phyloP scores from a whole-genome alignment of 345 rosid species.

The Linum trigynum region DNA sequence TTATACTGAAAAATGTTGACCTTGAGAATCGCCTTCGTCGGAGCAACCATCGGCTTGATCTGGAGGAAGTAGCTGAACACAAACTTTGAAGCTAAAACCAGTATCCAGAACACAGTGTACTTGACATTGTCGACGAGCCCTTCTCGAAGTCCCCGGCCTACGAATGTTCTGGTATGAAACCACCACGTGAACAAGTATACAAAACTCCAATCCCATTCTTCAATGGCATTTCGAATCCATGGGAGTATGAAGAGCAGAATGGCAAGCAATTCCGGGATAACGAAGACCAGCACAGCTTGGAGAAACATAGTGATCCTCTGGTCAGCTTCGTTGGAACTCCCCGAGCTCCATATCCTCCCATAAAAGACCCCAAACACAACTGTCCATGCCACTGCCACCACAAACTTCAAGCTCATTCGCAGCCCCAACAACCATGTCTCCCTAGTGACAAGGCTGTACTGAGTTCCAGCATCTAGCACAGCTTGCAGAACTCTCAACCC shows the following conservation, averaged over 20 bases:
- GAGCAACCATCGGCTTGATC: conserved; percentile 72
- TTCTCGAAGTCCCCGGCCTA: conserved; percentile 83
- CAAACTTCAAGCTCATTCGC: conserved; percentile 66
- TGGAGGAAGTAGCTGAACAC: conserved; percentile 76
- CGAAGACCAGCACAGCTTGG: conserved; percentile 49
- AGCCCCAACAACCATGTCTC: conserved; percentile 62
- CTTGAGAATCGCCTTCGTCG: conserved; percentile 42
- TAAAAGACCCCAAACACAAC: conserved; percentile 53
- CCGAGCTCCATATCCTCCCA: conserved; percentile 61
- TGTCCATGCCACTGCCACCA: conserved; percentile 66
- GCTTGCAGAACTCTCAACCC: conserved; percentile 73
- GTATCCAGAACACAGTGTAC: conserved; percentile 68
- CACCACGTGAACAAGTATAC: conserved; percentile 58
- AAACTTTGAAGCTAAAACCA: conserved; percentile 76
- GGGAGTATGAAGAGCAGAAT: conserved; percentile 67
- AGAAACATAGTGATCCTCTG: conserved; percentile 48
- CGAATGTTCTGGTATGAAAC: conserved; percentile 66
- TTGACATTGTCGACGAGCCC: conserved; percentile 68
- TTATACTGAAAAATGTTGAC: conserved; percentile 38
- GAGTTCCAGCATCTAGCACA: conserved; percentile 60
- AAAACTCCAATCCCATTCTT: conserved; percentile 71
- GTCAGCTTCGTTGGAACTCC: conserved; percentile 45
- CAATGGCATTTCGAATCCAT: conserved; percentile 83
- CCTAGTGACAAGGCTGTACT: conserved; percentile 55
- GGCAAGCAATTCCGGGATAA: conserved; percentile 73